Evolutionary conservation across 176 grass and related monocot genomes (phyloP).

Genomic region (Bromus sterilis): DNA sequence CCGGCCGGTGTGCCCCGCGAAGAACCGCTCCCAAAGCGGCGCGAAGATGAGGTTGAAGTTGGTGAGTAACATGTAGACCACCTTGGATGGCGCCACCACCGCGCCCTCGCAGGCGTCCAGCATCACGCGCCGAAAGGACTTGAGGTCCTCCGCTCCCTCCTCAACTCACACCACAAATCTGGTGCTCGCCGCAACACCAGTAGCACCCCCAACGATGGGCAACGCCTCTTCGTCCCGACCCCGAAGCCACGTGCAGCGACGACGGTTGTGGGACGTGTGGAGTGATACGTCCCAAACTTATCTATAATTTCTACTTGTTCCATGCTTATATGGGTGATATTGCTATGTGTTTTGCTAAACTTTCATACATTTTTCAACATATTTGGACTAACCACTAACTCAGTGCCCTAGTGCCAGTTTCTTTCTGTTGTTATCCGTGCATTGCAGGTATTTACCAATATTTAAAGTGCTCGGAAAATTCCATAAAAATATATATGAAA

Average conservation of each 20-base stretch:
- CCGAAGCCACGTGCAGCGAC: neutral
- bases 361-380: no score
- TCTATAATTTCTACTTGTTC: no score
- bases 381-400: no score
- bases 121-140: conserved; percentile 43
- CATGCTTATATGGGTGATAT: no score
- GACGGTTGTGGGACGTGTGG: no score
- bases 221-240: neutral
- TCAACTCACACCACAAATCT: neutral
- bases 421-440: no score
- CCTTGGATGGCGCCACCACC: conserved; percentile 31
- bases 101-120: neutral
- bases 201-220: neutral
- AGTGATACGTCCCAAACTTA: no score
- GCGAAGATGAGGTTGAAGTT: conserved; percentile 71
- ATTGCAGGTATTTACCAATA: no score
- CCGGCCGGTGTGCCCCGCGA: conserved; percentile 26
- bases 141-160: conserved; percentile 49
- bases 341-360: no score
- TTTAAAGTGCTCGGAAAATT: no score
- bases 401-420: no score
- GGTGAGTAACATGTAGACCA: conserved; percentile 83
- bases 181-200: neutral
- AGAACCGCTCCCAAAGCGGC: conserved; percentile 77
- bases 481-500: no score